Evolutionary conservation across 805 yeast genomes (phyloP).

Genomic region (Phaffomyces antillensis): DNA sequence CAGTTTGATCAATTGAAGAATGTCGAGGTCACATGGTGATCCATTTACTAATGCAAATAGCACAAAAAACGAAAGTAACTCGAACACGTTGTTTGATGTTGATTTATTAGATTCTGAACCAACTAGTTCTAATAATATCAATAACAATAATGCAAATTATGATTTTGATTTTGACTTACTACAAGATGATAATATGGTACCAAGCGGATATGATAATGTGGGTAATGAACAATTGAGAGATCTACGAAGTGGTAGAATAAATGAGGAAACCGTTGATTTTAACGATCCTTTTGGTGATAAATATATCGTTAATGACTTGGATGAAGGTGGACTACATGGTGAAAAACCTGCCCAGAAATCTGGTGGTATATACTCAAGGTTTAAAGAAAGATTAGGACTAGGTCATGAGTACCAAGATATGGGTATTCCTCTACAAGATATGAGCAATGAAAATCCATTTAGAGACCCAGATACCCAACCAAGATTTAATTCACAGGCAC

Average conservation of each 20-base stretch:
- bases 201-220: constrained; percentile 13
- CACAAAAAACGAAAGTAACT: not conserved
- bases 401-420: constrained; percentile 19
- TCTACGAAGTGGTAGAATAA: constrained; percentile 22
- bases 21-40: not conserved
- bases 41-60: not conserved
- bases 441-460: constrained; percentile 17
- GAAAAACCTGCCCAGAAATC: not conserved
- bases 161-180: constrained; percentile 14
- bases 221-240: constrained; percentile 13
- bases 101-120: constrained; percentile 24
- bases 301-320: constrained; percentile 31
- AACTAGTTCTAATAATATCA: constrained; percentile 1
- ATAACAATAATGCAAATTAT: not conserved
- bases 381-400: constrained; percentile 19
- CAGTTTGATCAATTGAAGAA: not conserved
- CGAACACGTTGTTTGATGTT: constrained; percentile 32
- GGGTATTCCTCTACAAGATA: constrained; percentile 20
- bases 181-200: constrained; percentile 9
- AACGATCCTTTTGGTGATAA: constrained; percentile 27
- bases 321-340: constrained; percentile 19
- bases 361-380: constrained; percentile 14
- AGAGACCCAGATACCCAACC: constrained; percentile 17
- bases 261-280: constrained; percentile 29
- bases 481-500: not conserved